phyloP scores from a whole-genome alignment of 371 early-diverging fungal species.

The Furculomyces boomerangus region DNA sequence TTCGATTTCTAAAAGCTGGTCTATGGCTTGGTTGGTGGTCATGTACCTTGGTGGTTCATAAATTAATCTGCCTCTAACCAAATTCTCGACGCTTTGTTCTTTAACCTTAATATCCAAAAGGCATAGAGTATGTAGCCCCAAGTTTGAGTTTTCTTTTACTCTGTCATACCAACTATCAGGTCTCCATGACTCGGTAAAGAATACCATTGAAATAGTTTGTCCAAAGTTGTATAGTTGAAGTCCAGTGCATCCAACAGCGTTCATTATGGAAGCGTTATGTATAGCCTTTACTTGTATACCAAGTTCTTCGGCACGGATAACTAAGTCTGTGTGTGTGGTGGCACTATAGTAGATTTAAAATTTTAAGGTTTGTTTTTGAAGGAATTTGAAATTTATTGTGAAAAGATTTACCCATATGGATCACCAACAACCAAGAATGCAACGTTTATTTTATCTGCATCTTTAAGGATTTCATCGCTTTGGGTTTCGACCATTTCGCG shows the following conservation, averaged over 20 bases:
- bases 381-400: background rate
- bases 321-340: slow-evolving; percentile 98
- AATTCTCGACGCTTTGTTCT: slow-evolving; percentile 87
- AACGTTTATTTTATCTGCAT: slow-evolving; percentile 76
- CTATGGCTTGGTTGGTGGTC: slow-evolving; percentile 87
- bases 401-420: slow-evolving; percentile 46
- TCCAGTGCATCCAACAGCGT: slow-evolving; percentile 95
- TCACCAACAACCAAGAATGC: slow-evolving; percentile 98
- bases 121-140: slow-evolving; percentile 93
- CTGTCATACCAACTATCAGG: slow-evolving; percentile 95
- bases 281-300: slow-evolving; percentile 70
- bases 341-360: slow-evolving; percentile 42
- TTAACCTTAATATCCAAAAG: slow-evolving; percentile 97
- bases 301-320: slow-evolving; percentile 82
- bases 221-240: slow-evolving; percentile 98
- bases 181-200: slow-evolving; percentile 72
- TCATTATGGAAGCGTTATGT: slow-evolving; percentile 99
- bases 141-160: slow-evolving; percentile 65
- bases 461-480: slow-evolving; percentile 72
- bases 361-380: slow-evolving; percentile 10
- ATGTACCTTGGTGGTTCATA: slow-evolving; percentile 97
- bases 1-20: slow-evolving; percentile 87
- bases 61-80: slow-evolving; percentile 57
- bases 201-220: slow-evolving; percentile 96
- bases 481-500: slow-evolving; percentile 94